Conservation (phyloP, 1,284 basidiomycete genomes). For the Cryptococcus sp. region DNA sequence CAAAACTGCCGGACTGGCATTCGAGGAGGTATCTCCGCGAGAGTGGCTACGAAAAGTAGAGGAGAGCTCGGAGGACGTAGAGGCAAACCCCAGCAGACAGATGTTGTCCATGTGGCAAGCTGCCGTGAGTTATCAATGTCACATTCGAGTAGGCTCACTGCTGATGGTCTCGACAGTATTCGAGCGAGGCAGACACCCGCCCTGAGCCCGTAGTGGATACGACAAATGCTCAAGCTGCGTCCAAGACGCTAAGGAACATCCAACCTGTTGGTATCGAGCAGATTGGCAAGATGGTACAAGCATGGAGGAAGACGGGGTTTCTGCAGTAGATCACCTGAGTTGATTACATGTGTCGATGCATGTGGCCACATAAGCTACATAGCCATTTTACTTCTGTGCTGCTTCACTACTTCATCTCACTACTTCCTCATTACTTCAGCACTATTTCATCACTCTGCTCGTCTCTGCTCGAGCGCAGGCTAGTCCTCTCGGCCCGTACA, state of each 20-base stretch:
- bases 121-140: constrained; percentile 24
- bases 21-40: constrained; percentile 27
- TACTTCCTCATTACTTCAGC: background rate
- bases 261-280: constrained; percentile 13
- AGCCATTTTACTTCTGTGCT: background rate
- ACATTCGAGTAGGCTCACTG: background rate
- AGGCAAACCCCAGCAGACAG: constrained; percentile 28
- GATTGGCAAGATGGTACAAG: constrained; percentile 27
- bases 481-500: constrained; percentile 30
- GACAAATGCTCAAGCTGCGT: constrained; percentile 19
- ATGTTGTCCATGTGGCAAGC: constrained; percentile 38
- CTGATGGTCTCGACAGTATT: constrained; percentile 17
- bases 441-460: background rate
- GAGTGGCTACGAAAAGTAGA: constrained; percentile 47
- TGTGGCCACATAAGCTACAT: background rate
- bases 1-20: constrained; percentile 24
- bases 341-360: background rate
- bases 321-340: constrained; percentile 1
- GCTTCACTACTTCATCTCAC: background rate
- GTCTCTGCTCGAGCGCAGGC: background rate
- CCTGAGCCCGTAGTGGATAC: constrained; percentile 17
- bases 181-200: background rate
- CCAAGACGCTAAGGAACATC: constrained; percentile 17
- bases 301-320: constrained; percentile 32
- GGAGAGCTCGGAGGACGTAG: constrained; percentile 14